Base-by-base conservation (phyloP, 2,329 filamentous ascomycete species). In the Aspergillus chevalieri region DNA sequence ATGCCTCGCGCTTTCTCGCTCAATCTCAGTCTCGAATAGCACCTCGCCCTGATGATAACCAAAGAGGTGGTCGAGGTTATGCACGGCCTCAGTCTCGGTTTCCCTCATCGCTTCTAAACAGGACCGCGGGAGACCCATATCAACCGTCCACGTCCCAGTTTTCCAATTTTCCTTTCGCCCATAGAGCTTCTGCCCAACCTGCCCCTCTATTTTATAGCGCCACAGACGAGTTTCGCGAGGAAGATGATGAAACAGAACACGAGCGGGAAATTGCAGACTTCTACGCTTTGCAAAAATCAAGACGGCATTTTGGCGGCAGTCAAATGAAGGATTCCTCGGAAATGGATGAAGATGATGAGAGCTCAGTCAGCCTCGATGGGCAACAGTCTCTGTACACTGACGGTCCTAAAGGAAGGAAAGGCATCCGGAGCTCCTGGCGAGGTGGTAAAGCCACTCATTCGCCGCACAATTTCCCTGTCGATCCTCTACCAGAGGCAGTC, bases 161-260 rank as follows among this genome's bases (percentile, higher is more conserved):
- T 47, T 81, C 81, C 15, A 81, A 82, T 59, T 91, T 94, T 54
- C 85, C 84, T 26, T 95, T 95, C 66, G 83, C 86, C 24, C 89
- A 88, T 9, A 81, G 90, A 46, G 84, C 87, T 52, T 81, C 86
- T 4, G 78, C 82, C 42, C 85, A 88, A 50, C 87, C 90, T 58
- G 91, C 92, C 8, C 93, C 93, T 48, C 77, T 98, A n/a, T 97
- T 98, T 69, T 90, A 93, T 70, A 95, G 89, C 63, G 85, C 88
- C 4, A 82, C 90, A 14, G 90, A 95, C 67, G 89, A 94, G 64
- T 93, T 94, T 56, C 84, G 87, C 53, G 91, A 96, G 69, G 89
- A 94, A 64, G 91, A 96, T 55, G 92, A 97, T 53, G 91, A 93
- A 66, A 86, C 89, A 60, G 90, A 95, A 69, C 85, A 89, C 60